Percentiles rank a stretch among this genome's conserved stretches.
These are phyloP conservation scores for Durio zibethinus DNA, from an alignment of 345 rosid species.

Conservation along the genomic window DNA sequence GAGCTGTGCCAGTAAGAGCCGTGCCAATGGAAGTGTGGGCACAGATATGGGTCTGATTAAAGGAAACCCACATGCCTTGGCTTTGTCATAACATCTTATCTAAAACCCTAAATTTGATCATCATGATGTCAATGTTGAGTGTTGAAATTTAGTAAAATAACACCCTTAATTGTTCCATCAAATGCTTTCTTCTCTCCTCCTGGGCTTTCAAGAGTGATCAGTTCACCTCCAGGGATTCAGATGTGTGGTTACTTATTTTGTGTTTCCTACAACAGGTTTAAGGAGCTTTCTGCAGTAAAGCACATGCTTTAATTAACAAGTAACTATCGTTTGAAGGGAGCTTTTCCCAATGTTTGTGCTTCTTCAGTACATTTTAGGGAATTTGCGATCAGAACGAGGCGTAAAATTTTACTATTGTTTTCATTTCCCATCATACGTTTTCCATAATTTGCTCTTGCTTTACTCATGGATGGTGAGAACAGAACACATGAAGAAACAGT, in stretches of 20 bases:
- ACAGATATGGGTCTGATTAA: neutral
- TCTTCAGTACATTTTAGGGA: neutral
- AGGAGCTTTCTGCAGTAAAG: neutral
- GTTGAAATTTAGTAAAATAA: constrained; percentile 9
- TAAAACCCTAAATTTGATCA: constrained; percentile 15
- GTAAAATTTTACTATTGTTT: neutral
- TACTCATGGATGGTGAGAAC: constrained; percentile 5
- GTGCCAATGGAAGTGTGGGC: neutral
- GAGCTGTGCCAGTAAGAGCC: neutral
- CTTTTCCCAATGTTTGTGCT: constrained; percentile 9
- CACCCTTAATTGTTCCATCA: neutral
- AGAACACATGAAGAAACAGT: constrained; percentile 14
- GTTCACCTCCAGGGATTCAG: neutral
- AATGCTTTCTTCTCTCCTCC: neutral
- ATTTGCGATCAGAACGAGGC: neutral
- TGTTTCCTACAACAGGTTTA: neutral
- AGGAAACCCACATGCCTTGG: neutral
- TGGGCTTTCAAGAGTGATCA: neutral
- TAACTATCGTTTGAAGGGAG: neutral
- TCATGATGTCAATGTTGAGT: neutral
- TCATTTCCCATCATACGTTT: neutral
- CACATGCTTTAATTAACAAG: neutral
- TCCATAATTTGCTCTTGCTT: constrained; percentile 8
- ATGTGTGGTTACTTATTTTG: neutral
- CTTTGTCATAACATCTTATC: neutral